A percentile compares a stretch with the other conserved stretches of the same genome.
Evolutionary conservation across 78 protist species (phyloP).

Genomic region (Emiliania huxleyi): DNA sequence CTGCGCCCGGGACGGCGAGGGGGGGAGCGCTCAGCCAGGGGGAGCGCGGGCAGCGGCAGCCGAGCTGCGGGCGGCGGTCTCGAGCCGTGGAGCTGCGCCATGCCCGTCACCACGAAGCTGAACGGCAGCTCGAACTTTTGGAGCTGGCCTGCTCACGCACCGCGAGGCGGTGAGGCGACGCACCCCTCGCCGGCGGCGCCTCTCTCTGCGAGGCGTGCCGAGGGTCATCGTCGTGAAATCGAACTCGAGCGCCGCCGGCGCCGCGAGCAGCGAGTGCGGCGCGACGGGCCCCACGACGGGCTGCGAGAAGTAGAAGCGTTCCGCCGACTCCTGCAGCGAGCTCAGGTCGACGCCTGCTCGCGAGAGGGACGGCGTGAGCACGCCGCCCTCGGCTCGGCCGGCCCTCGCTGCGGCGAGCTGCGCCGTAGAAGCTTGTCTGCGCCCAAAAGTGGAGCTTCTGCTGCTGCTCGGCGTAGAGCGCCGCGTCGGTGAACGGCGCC

Average conservation of each 20-base stretch:
- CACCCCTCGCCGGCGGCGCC: no score
- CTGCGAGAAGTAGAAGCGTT: not conserved
- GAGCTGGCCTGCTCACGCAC: no score
- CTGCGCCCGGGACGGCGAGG: no score
- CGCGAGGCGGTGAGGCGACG: no score
- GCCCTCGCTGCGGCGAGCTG: no score
- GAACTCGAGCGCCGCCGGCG: not conserved
- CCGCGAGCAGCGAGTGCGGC: not conserved
- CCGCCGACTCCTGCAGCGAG: constrained; percentile 4
- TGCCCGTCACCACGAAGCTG: not conserved
- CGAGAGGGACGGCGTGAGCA: no score
- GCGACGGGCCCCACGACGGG: constrained; percentile 43
- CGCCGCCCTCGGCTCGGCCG: no score
- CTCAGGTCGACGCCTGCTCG: constrained; percentile 37
- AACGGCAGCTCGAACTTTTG: not conserved
- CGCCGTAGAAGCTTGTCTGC: constrained; percentile 33
- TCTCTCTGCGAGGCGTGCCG: no score
- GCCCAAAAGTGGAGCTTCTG: constrained; percentile 31
- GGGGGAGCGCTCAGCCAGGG: no score
- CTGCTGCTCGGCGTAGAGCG: constrained; percentile 31
- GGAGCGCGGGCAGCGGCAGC: constrained; percentile 1
- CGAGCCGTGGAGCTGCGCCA: not conserved
- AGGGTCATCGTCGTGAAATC: not conserved
- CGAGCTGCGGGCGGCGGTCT: not conserved
- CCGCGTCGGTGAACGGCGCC: constrained; percentile 65